These are phyloP conservation scores for Scalesia atractyloides DNA, from an alignment of 129 eudicot species.

Conservation along the genomic window DNA sequence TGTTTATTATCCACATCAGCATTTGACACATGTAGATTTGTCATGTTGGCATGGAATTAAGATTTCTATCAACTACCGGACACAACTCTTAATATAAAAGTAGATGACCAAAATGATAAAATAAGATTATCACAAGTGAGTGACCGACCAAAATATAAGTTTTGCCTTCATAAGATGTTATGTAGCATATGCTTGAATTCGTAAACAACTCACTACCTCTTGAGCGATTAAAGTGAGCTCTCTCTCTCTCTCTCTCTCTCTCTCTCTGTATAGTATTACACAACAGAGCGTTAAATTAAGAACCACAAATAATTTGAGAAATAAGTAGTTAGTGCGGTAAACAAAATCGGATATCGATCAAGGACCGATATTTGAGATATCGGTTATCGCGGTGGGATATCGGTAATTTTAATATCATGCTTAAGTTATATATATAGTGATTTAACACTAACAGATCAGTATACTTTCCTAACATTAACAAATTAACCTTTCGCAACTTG, in stretches of 20 bases:
- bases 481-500: too few relatives aligned
- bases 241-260: neutral
- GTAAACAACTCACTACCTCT: neutral
- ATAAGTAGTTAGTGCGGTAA: too few relatives aligned
- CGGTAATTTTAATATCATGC: too few relatives aligned
- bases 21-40: neutral
- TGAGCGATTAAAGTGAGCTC: neutral
- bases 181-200: constrained; percentile 7
- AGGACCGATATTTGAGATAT: too few relatives aligned
- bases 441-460: too few relatives aligned
- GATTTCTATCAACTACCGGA: neutral
- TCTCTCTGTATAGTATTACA: neutral
- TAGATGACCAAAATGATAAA: neutral
- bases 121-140: neutral
- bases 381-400: too few relatives aligned
- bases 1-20: neutral
- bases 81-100: neutral
- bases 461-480: too few relatives aligned
- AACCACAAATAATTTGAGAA: neutral
- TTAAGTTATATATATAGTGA: too few relatives aligned
- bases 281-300: neutral
- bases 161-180: constrained; percentile 13
- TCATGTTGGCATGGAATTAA: neutral
- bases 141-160: constrained; percentile 8
- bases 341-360: too few relatives aligned